Evolutionary conservation across 129 eudicot species (phyloP).

Genomic region (Artemisia tridentata): DNA sequence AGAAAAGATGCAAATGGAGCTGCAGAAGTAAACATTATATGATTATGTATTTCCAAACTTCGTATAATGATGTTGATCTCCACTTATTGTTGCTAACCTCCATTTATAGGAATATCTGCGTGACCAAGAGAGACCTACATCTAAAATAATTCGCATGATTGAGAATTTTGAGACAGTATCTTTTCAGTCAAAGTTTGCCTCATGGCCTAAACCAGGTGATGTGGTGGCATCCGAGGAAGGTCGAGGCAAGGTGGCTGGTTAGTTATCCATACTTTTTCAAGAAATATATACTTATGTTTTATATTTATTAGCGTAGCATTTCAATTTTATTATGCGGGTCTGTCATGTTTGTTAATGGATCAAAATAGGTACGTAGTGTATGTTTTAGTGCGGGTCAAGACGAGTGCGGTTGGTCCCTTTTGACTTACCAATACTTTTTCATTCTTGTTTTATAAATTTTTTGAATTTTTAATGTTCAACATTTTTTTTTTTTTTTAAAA

Average conservation of each 20-base stretch:
- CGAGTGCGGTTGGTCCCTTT: too few species aligned
- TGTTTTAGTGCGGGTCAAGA: too few species aligned
- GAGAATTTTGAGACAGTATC: constrained; percentile 78
- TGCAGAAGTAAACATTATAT: constrained; percentile 58
- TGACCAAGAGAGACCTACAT: constrained; percentile 54
- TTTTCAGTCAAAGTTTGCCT: constrained; percentile 61
- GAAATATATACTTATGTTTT: not conserved
- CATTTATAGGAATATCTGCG: constrained; percentile 54
- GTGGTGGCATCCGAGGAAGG: constrained; percentile 74
- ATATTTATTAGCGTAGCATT: not conserved
- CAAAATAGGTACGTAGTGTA: too few species aligned
- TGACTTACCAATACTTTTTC: too few species aligned
- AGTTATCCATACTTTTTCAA: constrained; percentile 27
- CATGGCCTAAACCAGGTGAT: constrained; percentile 60
- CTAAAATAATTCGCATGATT: constrained; percentile 56
- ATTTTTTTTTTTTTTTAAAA: too few species aligned
- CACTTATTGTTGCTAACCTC: constrained; percentile 12
- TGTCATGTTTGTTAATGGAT: too few species aligned
- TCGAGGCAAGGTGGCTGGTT: constrained; percentile 94
- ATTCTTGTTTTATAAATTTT: too few species aligned
- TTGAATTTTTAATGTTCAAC: too few species aligned
- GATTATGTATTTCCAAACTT: constrained; percentile 12
- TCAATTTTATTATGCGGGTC: not conserved
- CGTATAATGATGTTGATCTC: constrained; percentile 1
- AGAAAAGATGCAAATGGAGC: constrained; percentile 68